Percentiles rank a stretch among this genome's conserved stretches.
phyloP scores from a whole-genome alignment of 1,139 yeast species.

The Scheffersomyces titani region DNA sequence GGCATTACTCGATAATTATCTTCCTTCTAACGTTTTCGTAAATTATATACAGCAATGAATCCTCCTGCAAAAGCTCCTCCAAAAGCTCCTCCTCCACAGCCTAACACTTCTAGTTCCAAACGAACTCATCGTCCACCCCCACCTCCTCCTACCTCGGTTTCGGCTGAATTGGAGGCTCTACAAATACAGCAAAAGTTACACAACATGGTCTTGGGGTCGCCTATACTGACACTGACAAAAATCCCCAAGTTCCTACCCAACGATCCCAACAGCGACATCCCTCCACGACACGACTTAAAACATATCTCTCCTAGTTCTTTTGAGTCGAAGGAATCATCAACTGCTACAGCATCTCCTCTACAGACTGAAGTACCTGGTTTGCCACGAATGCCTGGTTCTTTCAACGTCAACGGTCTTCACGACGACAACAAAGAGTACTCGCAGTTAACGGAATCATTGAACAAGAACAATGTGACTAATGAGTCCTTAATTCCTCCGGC shows the following conservation, averaged over 20 bases:
- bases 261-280: neutral
- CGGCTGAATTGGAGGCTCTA: neutral
- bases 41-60: neutral
- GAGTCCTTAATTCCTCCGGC: constrained; percentile 6
- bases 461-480: constrained; percentile 12
- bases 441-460: constrained; percentile 20
- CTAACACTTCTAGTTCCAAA: neutral
- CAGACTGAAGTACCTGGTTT: constrained; percentile 17
- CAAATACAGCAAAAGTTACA: neutral
- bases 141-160: constrained; percentile 1
- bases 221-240: neutral
- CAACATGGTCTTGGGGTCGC: neutral
- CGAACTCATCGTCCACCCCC: constrained; percentile 3
- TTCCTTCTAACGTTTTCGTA: neutral
- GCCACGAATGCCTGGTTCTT: constrained; percentile 65
- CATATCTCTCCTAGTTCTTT: neutral
- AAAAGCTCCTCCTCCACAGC: neutral
- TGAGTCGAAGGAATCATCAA: neutral
- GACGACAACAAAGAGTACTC: constrained; percentile 21
- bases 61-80: neutral
- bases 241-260: neutral
- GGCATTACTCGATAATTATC: neutral
- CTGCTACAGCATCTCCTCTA: neutral
- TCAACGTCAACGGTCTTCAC: constrained; percentile 55
- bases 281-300: neutral